Evolutionary conservation across 768 basidiomycete species (phyloP).

Genomic region (Rhodotorula paludigena): DNA sequence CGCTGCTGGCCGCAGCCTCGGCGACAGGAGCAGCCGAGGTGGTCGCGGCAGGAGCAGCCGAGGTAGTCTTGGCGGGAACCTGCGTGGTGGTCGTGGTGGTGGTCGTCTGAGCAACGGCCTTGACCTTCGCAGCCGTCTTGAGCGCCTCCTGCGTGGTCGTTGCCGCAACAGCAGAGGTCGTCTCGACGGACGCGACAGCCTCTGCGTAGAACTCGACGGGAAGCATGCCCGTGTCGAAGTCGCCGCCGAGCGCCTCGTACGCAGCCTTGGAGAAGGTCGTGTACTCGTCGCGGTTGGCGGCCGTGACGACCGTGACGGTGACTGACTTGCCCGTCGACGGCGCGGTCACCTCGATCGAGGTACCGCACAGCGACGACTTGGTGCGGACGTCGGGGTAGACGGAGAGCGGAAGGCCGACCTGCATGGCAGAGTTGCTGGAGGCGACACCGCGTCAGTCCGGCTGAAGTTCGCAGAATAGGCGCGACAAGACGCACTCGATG

Average conservation of each 20-base stretch:
- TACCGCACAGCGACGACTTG: constrained; percentile 22
- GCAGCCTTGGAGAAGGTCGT: constrained; percentile 35
- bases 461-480: neutral
- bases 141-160: neutral
- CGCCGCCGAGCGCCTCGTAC: constrained; percentile 26
- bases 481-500: neutral
- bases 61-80: neutral
- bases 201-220: constrained; percentile 19
- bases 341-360: constrained; percentile 7
- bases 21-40: neutral
- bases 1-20: neutral
- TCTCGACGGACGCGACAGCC: neutral
- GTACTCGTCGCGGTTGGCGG: constrained; percentile 30
- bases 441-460: neutral
- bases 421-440: constrained; percentile 2
- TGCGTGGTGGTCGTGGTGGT: neutral
- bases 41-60: constrained; percentile 2
- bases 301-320: constrained; percentile 26
- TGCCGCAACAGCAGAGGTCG: neutral
- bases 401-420: constrained; percentile 23
- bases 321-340: constrained; percentile 17
- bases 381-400: constrained; percentile 19
- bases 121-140: neutral
- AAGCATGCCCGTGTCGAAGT: constrained; percentile 27
- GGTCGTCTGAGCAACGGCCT: neutral